Conservation (phyloP, 768 basidiomycete species). For the Naganishia friedmannii region DNA sequence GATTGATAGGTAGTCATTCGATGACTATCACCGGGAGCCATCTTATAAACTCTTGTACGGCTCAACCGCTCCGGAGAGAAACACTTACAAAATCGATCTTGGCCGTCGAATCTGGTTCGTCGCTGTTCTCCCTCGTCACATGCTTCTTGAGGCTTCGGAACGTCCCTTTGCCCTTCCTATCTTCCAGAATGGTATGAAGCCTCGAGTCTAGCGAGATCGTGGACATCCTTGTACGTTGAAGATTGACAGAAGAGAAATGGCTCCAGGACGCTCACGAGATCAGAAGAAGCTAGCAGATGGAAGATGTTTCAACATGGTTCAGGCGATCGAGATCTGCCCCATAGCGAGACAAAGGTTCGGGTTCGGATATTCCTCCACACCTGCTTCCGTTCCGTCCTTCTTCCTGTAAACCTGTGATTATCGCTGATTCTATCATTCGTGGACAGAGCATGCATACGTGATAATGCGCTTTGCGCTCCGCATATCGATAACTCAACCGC, state of each 20-base stretch:
- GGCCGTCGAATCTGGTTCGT: not conserved
- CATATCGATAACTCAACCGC: too few species aligned
- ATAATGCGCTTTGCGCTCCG: too few species aligned
- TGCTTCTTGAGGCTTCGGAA: conserved; percentile 41
- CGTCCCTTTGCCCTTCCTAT: conserved; percentile 40
- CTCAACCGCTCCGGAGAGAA: not conserved
- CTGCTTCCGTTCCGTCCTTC: conserved; percentile 16
- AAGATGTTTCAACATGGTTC: not conserved
- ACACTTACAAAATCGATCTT: conserved; percentile 45
- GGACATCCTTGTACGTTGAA: not conserved
- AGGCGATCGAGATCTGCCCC: not conserved
- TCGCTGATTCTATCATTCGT: not conserved
- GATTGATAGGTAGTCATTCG: conserved; percentile 89
- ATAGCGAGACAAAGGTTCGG: not conserved
- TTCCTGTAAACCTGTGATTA: not conserved
- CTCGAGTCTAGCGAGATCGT: conserved; percentile 35
- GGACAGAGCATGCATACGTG: not conserved
- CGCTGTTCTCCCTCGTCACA: conserved; percentile 21
- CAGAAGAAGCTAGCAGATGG: not conserved
- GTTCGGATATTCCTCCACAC: not conserved
- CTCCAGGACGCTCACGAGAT: not conserved
- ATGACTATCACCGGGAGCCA: conserved; percentile 53
- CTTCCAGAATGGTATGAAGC: conserved; percentile 35
- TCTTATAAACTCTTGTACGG: not conserved
- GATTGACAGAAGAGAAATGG: not conserved